These are phyloP conservation scores for Thalassiosira mediterranea DNA, from an alignment of 352 stramenopile genomes.

Conservation along the genomic window DNA sequence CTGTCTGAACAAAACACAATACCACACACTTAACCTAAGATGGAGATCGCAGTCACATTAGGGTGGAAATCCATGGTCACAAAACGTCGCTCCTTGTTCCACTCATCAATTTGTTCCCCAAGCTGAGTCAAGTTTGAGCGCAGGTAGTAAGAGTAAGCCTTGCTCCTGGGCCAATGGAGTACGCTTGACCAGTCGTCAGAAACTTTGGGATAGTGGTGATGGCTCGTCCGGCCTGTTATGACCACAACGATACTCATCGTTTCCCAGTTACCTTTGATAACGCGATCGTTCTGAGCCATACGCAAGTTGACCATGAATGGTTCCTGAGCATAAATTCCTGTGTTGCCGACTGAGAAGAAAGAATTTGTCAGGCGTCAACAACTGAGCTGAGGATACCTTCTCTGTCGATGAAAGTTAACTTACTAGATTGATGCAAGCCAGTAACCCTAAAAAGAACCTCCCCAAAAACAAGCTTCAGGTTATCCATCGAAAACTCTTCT, in stretches of 20 bases:
- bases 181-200: constrained; percentile 7
- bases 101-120: constrained; percentile 18
- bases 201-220: constrained; percentile 10
- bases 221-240: constrained; percentile 7
- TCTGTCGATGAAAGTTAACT: no score
- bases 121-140: background rate
- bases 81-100: constrained; percentile 15
- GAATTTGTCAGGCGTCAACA: no score
- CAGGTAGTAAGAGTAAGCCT: constrained; percentile 12
- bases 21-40: constrained; percentile 7
- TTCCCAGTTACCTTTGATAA: constrained; percentile 9
- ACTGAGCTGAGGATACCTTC: no score
- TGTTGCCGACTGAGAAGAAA: no score
- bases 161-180: constrained; percentile 4
- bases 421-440: no score
- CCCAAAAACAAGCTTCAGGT: constrained; percentile 13
- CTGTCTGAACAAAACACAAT: no score
- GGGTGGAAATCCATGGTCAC: constrained; percentile 19
- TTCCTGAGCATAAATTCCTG: constrained; percentile 5
- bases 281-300: constrained; percentile 3
- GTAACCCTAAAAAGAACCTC: constrained; percentile 27
- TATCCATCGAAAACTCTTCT: constrained; percentile 15
- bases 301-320: constrained; percentile 26
- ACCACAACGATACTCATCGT: constrained; percentile 5
- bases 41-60: constrained; percentile 9